phyloP scores from a whole-genome alignment of 2,329 filamentous ascomycete species.

The Scedosporium apiospermum region DNA sequence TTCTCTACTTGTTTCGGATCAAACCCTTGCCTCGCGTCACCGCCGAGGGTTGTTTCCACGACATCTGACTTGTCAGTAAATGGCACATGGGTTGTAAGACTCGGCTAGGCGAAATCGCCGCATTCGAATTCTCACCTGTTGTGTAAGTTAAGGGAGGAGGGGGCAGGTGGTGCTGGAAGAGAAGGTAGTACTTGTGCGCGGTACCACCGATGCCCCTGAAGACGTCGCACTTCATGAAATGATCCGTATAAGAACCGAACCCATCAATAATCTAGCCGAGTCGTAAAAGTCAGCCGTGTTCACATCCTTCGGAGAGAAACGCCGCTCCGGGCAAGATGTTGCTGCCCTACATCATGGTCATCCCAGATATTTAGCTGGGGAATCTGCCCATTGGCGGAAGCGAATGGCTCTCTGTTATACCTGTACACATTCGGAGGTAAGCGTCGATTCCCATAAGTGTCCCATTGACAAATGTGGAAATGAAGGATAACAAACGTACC shows the following conservation, averaged over 20 bases:
- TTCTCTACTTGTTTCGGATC: constrained; percentile 53
- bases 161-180: constrained; percentile 91
- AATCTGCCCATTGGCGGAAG: constrained; percentile 80
- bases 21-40: constrained; percentile 42
- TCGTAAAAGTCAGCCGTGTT: constrained; percentile 23
- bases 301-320: too few relatives aligned
- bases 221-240: constrained; percentile 87
- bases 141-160: constrained; percentile 82
- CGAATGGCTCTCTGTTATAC: constrained; percentile 76
- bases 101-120: too few relatives aligned
- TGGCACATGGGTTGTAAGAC: too few relatives aligned
- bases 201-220: constrained; percentile 87
- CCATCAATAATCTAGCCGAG: constrained; percentile 69
- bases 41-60: constrained; percentile 31
- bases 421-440: constrained; percentile 8
- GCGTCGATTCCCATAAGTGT: background rate
- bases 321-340: background rate
- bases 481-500: constrained; percentile 43
- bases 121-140: constrained; percentile 39
- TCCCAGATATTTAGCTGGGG: constrained; percentile 98
- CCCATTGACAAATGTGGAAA: background rate
- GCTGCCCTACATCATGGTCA: constrained; percentile 65
- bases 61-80: constrained; percentile 6
- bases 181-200: constrained; percentile 95
- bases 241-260: constrained; percentile 85